These are phyloP conservation scores for Sclerotinia sclerotiorum DNA, from an alignment of 2,329 filamentous ascomycete species.

Conservation along the genomic window DNA sequence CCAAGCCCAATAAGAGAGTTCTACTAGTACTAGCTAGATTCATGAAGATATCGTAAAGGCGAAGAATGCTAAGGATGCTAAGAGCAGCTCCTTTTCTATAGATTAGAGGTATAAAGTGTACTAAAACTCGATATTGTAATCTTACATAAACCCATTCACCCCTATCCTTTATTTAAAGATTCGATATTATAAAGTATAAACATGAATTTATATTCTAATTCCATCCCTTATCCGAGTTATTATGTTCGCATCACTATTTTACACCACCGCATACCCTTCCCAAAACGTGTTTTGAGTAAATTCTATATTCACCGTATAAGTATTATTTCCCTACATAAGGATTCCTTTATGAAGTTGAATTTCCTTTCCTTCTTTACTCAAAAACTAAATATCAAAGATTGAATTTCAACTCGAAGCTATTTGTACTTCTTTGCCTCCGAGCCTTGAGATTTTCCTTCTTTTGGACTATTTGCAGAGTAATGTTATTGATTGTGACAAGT, in stretches of 20 bases:
- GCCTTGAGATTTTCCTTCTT: not conserved
- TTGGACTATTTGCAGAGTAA: not conserved
- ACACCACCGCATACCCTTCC: rapidly evolving
- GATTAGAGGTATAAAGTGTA: not conserved
- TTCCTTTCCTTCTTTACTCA: not conserved
- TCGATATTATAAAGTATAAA: not conserved
- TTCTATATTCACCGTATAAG: not conserved
- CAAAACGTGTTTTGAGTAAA: not conserved
- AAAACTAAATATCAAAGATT: not conserved
- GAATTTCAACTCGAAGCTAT: not conserved
- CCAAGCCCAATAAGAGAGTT: not conserved
- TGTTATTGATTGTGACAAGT: not conserved
- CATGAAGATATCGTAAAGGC: not conserved
- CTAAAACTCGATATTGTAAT: not conserved
- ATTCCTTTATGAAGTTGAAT: not conserved
- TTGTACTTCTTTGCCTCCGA: not conserved
- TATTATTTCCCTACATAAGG: not conserved
- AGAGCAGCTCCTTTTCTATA: not conserved
- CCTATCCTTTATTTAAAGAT: not conserved
- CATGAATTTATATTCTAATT: not conserved
- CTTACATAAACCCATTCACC: not conserved
- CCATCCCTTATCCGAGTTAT: too few relatives aligned
- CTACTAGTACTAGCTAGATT: not conserved
- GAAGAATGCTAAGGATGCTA: not conserved
- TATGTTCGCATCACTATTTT: not conserved